A percentile compares a stretch with the other conserved stretches of the same genome.
Evolutionary conservation across 805 yeast species (phyloP).

Genomic region (Sugiyamaella smithiae): DNA sequence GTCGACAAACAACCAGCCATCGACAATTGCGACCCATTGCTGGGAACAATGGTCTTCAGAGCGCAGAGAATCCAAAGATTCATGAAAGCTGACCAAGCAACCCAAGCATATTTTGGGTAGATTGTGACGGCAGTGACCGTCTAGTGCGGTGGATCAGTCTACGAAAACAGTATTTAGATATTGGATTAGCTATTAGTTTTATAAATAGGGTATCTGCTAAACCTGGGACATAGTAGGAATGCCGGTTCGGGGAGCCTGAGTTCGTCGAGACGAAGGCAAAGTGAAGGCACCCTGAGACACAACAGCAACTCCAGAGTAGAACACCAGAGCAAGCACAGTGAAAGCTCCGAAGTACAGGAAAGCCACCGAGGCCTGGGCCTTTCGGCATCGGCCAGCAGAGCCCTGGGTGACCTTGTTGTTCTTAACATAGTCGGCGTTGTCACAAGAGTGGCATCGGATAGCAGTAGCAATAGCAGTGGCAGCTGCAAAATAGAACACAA

Average conservation of each 20-base stretch:
- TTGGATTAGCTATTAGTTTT: constrained; percentile 5
- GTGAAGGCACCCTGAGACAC: constrained; percentile 59
- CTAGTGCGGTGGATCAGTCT: too few species aligned
- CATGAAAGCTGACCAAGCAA: too few species aligned
- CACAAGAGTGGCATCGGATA: constrained; percentile 82
- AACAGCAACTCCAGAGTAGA: constrained; percentile 47
- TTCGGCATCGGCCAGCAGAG: constrained; percentile 81
- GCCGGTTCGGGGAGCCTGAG: constrained; percentile 66
- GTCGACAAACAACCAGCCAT: too few species aligned
- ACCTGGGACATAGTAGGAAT: constrained; percentile 90
- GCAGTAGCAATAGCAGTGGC: constrained; percentile 94
- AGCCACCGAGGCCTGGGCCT: constrained; percentile 83
- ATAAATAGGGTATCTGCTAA: constrained; percentile 34
- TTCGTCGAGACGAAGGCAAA: constrained; percentile 45
- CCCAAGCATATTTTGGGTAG: too few species aligned
- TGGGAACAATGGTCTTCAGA: too few species aligned
- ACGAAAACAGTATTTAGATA: too few species aligned
- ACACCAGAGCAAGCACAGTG: constrained; percentile 63
- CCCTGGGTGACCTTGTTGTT: constrained; percentile 73
- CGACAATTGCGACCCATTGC: too few species aligned
- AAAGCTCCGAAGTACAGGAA: constrained; percentile 83
- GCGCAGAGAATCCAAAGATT: too few species aligned
- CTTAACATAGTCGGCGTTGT: constrained; percentile 61
- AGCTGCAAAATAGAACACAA: constrained; percentile 89
- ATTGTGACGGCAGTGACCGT: too few species aligned